Evolutionary conservation across 73 alveolate genomes (phyloP).

Genomic region (Tetrahymena borealis): DNA sequence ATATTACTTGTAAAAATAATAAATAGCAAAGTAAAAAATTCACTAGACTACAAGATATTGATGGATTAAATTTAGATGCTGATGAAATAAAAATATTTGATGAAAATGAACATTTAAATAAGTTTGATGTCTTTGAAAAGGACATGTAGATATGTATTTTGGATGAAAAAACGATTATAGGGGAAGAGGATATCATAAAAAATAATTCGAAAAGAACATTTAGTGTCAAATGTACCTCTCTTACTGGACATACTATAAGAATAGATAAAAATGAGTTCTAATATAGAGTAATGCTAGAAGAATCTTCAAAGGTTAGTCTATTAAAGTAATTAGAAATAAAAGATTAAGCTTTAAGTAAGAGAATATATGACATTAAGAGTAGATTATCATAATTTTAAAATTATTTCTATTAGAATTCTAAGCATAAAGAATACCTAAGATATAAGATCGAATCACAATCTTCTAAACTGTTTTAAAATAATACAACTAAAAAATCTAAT

Average conservation of each 20-base stretch:
- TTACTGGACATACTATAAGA: background rate
- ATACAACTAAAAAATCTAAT: no score
- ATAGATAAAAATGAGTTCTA: background rate
- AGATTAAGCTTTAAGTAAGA: background rate
- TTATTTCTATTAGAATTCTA: background rate
- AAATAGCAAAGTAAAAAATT: background rate
- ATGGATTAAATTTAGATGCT: background rate
- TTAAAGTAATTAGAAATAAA: background rate
- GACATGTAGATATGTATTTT: background rate
- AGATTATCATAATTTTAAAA: background rate
- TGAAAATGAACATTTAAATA: background rate
- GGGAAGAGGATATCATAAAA: background rate
- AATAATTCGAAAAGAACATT: background rate
- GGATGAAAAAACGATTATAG: background rate
- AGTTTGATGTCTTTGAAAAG: background rate
- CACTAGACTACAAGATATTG: background rate
- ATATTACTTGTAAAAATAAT: no score
- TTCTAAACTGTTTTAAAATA: background rate
- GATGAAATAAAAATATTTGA: background rate
- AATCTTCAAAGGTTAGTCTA: background rate
- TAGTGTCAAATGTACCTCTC: background rate
- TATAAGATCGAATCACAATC: background rate
- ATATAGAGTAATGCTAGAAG: background rate
- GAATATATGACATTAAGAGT: background rate
- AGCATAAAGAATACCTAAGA: background rate